Evolutionary conservation across 169 alveolate genomes (phyloP).

Genomic region (Eimeria sp.): DNA sequence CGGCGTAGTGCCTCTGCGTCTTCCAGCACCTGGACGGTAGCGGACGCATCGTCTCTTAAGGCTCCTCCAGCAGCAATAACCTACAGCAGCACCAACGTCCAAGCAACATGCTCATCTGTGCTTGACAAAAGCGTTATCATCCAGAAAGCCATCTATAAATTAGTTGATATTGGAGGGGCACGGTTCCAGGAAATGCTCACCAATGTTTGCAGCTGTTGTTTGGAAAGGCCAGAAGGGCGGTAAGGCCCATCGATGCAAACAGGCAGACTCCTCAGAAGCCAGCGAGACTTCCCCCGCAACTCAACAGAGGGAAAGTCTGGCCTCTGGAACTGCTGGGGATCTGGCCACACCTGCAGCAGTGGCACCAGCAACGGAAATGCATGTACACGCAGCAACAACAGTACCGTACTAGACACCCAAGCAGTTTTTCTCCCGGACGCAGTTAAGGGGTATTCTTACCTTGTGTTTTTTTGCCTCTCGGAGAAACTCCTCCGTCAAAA

Average conservation of each 20-base stretch:
- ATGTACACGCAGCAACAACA: neutral
- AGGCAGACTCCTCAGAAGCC: constrained; percentile 57
- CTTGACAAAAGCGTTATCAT: neutral
- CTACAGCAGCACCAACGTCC: constrained; percentile 30
- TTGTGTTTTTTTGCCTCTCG: constrained; percentile 33
- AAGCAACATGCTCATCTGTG: neutral
- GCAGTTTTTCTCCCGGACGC: neutral
- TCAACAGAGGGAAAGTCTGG: constrained; percentile 57
- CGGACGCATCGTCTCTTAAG: constrained; percentile 46
- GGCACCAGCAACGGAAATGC: neutral
- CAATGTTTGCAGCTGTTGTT: constrained; percentile 64
- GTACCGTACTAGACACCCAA: neutral
- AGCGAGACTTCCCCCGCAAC: constrained; percentile 9
- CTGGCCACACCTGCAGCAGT: constrained; percentile 71
- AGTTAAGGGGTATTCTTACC: constrained; percentile 14
- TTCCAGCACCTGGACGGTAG: constrained; percentile 36
- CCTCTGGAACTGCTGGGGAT: constrained; percentile 68
- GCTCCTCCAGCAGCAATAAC: constrained; percentile 50
- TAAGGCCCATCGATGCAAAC: constrained; percentile 49
- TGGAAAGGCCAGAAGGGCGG: constrained; percentile 58
- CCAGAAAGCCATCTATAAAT: neutral
- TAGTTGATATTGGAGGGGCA: neutral
- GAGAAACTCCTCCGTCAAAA: constrained; percentile 58
- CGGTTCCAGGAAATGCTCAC: neutral
- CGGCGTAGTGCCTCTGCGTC: constrained; percentile 68